Base-by-base conservation (phyloP, 2,329 filamentous ascomycete species). In the Cylindrodendrum hubeiense region DNA sequence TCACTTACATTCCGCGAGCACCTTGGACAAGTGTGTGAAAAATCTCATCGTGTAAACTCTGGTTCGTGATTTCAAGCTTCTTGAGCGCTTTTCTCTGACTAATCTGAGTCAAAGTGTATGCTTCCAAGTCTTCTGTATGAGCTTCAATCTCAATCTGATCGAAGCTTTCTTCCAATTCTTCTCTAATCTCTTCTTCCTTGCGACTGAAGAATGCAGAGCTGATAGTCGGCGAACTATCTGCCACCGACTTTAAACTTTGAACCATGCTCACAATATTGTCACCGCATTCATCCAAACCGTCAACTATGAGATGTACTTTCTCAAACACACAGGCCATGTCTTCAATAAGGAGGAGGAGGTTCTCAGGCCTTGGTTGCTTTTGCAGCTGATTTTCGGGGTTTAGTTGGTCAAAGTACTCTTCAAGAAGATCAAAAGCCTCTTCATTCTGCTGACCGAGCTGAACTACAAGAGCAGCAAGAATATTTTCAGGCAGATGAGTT, bases 211-310 rank as follows among this genome's bases (percentile, higher is more conserved):
- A 22, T 0, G 61, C 61, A 5, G 37, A 17, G 2, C 41, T 58
- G 1, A 65, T 50, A 2, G 8, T 13, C 1, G 41, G 47, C 8
- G 47, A 56, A 1, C 4, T 15, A 3, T 57, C 24, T 2, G 28
- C 55, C 1, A 67, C 13, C 15, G 51, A 49, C 19, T 26, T 50
- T 4, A 67, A 22, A 1, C 10, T 44, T 13, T 19, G 10, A 0
- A 46, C 47, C 56, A 67, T 65, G 3, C 19, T 7, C 6, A 30
- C 19, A 1, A 61, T 47, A 2, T 61, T 26, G 3, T 47, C 37
- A 3, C 61, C 61, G 4, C 65, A 67, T 51, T 67, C 65, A 30
- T 67, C 65, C 0, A 67, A n/a, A 0, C 61, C 65, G 5, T 67
- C 65, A 0, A 67, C 56, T 2, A 67, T 44, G 0, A 67, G 10